These are phyloP conservation scores for Colletotrichum costaricense DNA, from an alignment of 2,329 filamentous ascomycete species.

Conservation along the genomic window DNA sequence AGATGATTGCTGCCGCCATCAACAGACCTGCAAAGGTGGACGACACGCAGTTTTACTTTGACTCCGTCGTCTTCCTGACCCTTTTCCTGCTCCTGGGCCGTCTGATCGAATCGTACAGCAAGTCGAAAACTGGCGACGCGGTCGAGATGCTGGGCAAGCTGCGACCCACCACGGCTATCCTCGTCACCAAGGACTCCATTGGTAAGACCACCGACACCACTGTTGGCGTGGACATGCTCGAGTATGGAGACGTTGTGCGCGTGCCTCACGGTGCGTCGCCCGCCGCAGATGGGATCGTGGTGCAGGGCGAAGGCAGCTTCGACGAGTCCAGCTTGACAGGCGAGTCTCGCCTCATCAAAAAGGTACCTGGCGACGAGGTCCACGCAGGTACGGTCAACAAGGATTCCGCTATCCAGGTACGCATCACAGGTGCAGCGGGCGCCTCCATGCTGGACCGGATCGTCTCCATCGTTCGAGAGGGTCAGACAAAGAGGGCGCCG, in stretches of 20 bases:
- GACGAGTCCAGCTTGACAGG: constrained; percentile 93
- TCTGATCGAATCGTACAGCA: constrained; percentile 90
- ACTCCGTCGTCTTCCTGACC: constrained; percentile 91
- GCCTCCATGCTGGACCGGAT: constrained; percentile 85
- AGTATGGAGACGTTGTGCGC: constrained; percentile 79
- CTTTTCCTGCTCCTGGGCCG: constrained; percentile 83
- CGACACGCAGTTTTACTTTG: constrained; percentile 80
- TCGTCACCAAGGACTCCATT: constrained; percentile 64
- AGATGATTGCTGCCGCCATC: constrained; percentile 73
- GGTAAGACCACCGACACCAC: constrained; percentile 51
- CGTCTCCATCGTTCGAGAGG: constrained; percentile 80
- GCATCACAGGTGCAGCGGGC: constrained; percentile 73
- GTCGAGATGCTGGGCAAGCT: constrained; percentile 83
- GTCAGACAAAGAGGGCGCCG: constrained; percentile 79
- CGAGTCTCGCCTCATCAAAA: constrained; percentile 76
- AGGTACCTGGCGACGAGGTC: constrained; percentile 71
- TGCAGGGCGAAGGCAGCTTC: constrained; percentile 74
- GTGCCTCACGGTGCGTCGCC: constrained; percentile 85
- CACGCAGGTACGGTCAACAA: constrained; percentile 83
- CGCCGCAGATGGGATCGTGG: constrained; percentile 81
- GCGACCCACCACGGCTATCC: constrained; percentile 78
- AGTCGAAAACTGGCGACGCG: constrained; percentile 88
- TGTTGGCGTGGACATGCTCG: constrained; percentile 75
- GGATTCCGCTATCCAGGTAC: constrained; percentile 69
- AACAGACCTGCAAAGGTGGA: constrained; percentile 50